These are phyloP conservation scores for Flammula alnicola DNA, from an alignment of 1,284 basidiomycete species.

Conservation along the genomic window DNA sequence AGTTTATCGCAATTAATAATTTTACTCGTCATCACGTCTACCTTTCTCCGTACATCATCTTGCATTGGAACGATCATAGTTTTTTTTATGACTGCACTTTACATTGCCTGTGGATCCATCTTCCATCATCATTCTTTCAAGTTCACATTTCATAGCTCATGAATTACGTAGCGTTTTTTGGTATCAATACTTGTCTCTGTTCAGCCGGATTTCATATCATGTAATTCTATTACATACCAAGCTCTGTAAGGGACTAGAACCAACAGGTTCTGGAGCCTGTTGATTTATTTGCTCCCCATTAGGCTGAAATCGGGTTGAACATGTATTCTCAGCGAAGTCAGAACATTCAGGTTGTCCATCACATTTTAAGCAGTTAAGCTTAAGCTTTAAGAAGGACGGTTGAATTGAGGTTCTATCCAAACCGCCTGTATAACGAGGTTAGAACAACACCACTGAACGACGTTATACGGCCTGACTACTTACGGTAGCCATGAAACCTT, in stretches of 20 bases:
- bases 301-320: not conserved
- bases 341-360: not conserved
- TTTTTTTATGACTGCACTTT: constrained; percentile 1
- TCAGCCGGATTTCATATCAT: constrained; percentile 11
- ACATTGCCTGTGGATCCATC: constrained; percentile 3
- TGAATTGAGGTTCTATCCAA: constrained; percentile 37
- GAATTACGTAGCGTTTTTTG: not conserved
- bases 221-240: constrained; percentile 12
- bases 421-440: constrained; percentile 32
- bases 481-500: constrained; percentile 63
- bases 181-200: constrained; percentile 12
- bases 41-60: not conserved
- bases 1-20: constrained; percentile 36
- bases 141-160: constrained; percentile 2
- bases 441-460: not conserved
- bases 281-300: not conserved
- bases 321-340: not conserved
- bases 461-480: constrained; percentile 24
- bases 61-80: constrained; percentile 1
- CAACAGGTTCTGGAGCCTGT: constrained; percentile 6
- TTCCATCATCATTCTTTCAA: not conserved
- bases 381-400: not conserved
- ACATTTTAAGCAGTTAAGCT: not conserved
- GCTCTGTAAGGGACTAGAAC: constrained; percentile 12
- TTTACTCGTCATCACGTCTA: not conserved